Evolutionary conservation across 106 monocot genomes (phyloP), one percentile per base, ranked within the genome.

Genomic region (Phalaenopsis aphrodite): DNA sequence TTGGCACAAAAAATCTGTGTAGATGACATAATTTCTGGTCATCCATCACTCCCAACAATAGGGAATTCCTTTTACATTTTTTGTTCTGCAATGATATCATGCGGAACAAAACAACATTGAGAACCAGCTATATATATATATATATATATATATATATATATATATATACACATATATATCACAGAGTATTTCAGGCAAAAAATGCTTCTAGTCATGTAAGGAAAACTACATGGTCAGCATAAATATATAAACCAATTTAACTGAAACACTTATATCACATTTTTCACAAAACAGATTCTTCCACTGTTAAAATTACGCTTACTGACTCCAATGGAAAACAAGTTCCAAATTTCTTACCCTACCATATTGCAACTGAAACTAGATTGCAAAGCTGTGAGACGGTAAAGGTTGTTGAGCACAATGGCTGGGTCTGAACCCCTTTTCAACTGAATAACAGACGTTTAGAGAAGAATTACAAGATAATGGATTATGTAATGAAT

Each of bases 311-410:
- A 69, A 69, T 69, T 37, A 11, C 38, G 12, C 10, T 38, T 39
- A 39, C 5, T 4, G 39, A 69, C 15, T 69, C 36, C 69, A 69
- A 1, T 69, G 43, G 1, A 74, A 74, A 30, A 48, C 21, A 76
- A 30, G n/a, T 42, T 48, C 19, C 24, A 30, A 77, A 37, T 41
- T 81, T 85, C 97, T 91, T 83, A 98, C 98, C 93, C 88, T 41
- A 99, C 95, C 99, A 99, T 99, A 75, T 99, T 99, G 88, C 99
- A 99, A 84, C 95, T 95, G 82, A 99, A 99, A 78, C 99, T 91
- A 71, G 95, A 93, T 80, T 99, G 99, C 71, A 99, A 93, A 80
- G 94, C 81, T 81, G 99, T 99, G 72, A 84, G 89, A 23, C 99
- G 94, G 57, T 87, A 99, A 84, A 99, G 87, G 68, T 93, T 99